phyloP scores from a whole-genome alignment of 805 yeast genomes.

The Candida sithepensis region DNA sequence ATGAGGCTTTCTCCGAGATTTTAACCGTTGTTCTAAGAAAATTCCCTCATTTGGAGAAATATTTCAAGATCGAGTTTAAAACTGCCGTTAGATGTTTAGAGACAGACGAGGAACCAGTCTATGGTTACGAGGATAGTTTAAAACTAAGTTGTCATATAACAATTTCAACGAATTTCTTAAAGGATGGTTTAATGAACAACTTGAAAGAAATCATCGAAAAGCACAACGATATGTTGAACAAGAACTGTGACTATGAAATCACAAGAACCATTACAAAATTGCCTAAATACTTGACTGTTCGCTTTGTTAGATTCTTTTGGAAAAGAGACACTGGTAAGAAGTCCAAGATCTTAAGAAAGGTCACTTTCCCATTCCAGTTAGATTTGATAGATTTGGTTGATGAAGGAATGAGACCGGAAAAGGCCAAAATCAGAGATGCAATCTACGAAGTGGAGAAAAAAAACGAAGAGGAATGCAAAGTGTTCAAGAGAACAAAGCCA shows the following conservation, averaged over 20 bases:
- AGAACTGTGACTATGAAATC: slow-evolving; percentile 69
- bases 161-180: slow-evolving; percentile 78
- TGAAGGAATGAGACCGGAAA: slow-evolving; percentile 63
- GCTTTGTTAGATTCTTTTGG: slow-evolving; percentile 95
- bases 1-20: slow-evolving; percentile 86
- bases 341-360: slow-evolving; percentile 91
- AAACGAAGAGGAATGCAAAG: slow-evolving; percentile 66
- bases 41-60: slow-evolving; percentile 50
- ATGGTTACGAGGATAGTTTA: slow-evolving; percentile 52
- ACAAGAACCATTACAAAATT: slow-evolving; percentile 61
- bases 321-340: slow-evolving; percentile 86
- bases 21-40: slow-evolving; percentile 47
- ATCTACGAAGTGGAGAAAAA: slow-evolving; percentile 73
- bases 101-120: slow-evolving; percentile 39
- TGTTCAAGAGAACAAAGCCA: slow-evolving; percentile 59
- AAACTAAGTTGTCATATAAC: slow-evolving; percentile 90
- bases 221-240: slow-evolving; percentile 62
- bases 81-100: slow-evolving; percentile 60
- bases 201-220: slow-evolving; percentile 77
- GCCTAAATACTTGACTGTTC: slow-evolving; percentile 85
- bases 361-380: slow-evolving; percentile 88
- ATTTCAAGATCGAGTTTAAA: slow-evolving; percentile 64
- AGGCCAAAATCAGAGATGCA: slow-evolving; percentile 71
- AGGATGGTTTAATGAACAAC: slow-evolving; percentile 77
- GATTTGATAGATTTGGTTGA: slow-evolving; percentile 86